Evolutionary conservation across 169 alveolate species (phyloP), one percentile per base, ranked within the genome.

Genomic region (Theileria parva): DNA sequence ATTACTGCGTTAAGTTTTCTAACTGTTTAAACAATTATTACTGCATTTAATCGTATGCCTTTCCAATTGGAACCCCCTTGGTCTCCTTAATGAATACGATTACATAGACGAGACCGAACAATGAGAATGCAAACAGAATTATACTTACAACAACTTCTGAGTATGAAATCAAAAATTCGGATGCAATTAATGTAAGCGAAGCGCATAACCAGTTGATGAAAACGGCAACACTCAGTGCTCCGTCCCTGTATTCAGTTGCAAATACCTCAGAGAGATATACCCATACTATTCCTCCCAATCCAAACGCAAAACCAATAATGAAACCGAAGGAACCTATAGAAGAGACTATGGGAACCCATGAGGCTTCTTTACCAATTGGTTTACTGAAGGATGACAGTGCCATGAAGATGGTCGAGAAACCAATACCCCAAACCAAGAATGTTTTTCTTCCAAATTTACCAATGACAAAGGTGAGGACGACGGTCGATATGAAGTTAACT

Each of bases 211-310:
- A 93, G 83, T 94, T 94, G n/a, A 88, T 25, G 11, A 91, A 80
- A 0, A 93, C 88, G 23, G 96, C 95, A 19, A 88, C 77, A 39
- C 91, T 78, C 1, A 92, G 86, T 0, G 94, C 96, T 11, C 93
- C 86, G 60, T 91, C 94, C 85, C 92, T 93, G 76, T 87, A 87
- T 75, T 94, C 96, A 0, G 92, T 67, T 0, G 96, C 94, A 81
- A 79, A 88, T 65, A 92, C 93, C 80, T 94, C 97, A 65, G 88
- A 91, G 19, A 94, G 72, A 77, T 92, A 93, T 9, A 94, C 89
- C 95, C 95, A 94, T 61, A 91, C 74, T 19, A 92, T 91, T 0
- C 96, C 95, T 21, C 97, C 97, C 65, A 90, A 86, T 0, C 94
- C 94, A 11, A 92, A 84, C 21, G 96, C 94, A 80, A 94, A 94